Evolutionary conservation across 106 monocot genomes (phyloP), one percentile per base, ranked within the genome.

Genomic region (Dioscorea alata): DNA sequence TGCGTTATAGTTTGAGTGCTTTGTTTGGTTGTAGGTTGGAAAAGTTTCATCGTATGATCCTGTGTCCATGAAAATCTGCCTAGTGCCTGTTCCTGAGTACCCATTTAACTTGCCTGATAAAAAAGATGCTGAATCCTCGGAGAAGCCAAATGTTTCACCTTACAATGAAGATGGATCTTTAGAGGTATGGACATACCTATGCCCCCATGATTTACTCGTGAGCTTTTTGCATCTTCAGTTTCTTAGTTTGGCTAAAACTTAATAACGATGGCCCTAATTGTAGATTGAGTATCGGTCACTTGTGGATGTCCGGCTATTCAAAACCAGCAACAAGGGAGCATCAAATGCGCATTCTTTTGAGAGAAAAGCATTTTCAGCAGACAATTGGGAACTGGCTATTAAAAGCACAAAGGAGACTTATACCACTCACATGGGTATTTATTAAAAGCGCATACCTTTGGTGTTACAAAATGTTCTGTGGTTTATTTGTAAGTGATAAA

Each of bases 121-220:
- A 17, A 61, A 50, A 31, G 67, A 69, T 24, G 73, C 34, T 33
- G 82, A 83, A 57, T 54, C 63, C 21, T 35, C 32, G 21, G 4
- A 16, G 24, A 70, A 64, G 48, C 65, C 28, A 35, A 74, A 71
- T 61, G 1, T 62, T 56, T 80, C 79, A 61, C 63, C 71, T 18
- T 95, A 95, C 60, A 82, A 84, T 34, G 88, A 95, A 66, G 95
- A 95, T 74, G 95, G 84, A 19, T 80, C 95, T 49, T 79, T 95
- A 54, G 88, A 88, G 95, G 95, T 91, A 81, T 65, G 49, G 18
- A 61, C 24, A 48, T 59, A 35, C 57, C 1, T 25, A 49, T 24
- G 32, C 6, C 33, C 24, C 50, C 0, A 8, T 65, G 21, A 18
- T 32, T 60, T 48, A n/a, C 13, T 13, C 17, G 12, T 52, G 33